These are phyloP conservation scores for Pythium aquatile DNA, from an alignment of 352 stramenopile species.

Conservation along the genomic window DNA sequence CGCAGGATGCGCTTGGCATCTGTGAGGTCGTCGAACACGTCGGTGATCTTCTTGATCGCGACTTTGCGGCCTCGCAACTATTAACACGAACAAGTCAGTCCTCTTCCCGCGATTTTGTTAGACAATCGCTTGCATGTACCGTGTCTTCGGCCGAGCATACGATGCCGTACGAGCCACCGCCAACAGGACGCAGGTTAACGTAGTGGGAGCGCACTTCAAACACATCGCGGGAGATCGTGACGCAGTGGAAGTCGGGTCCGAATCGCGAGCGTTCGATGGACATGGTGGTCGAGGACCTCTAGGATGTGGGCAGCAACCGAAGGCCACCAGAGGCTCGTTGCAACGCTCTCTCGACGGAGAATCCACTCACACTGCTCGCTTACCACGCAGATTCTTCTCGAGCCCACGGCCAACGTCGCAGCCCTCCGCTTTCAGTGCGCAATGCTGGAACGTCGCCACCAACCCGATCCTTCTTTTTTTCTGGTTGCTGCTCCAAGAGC, in stretches of 20 bases:
- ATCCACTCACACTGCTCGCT: background rate
- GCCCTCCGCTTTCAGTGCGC: background rate
- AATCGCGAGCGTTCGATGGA: constrained; percentile 71
- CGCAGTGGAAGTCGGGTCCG: constrained; percentile 77
- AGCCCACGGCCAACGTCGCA: background rate
- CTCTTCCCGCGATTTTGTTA: background rate
- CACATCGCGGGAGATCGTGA: constrained; percentile 76
- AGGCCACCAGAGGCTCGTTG: background rate
- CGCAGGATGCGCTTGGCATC: constrained; percentile 92
- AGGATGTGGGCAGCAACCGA: background rate
- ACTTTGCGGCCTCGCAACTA: constrained; percentile 83
- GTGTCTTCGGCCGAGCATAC: constrained; percentile 91
- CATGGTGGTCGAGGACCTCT: constrained; percentile 30
- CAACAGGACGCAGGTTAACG: constrained; percentile 72
- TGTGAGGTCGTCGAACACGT: constrained; percentile 91
- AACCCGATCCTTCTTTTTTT: background rate
- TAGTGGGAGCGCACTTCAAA: constrained; percentile 86
- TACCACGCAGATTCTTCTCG: background rate
- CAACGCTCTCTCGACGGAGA: background rate
- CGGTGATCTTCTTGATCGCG: constrained; percentile 92
- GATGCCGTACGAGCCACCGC: constrained; percentile 90
- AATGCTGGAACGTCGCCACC: background rate
- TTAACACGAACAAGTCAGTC: background rate
- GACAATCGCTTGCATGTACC: constrained; percentile 33
- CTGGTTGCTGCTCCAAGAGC: background rate